Evolutionary conservation across 371 early-diverging fungal genomes (phyloP).

Genomic region (Caulochytrium protostelioides): DNA sequence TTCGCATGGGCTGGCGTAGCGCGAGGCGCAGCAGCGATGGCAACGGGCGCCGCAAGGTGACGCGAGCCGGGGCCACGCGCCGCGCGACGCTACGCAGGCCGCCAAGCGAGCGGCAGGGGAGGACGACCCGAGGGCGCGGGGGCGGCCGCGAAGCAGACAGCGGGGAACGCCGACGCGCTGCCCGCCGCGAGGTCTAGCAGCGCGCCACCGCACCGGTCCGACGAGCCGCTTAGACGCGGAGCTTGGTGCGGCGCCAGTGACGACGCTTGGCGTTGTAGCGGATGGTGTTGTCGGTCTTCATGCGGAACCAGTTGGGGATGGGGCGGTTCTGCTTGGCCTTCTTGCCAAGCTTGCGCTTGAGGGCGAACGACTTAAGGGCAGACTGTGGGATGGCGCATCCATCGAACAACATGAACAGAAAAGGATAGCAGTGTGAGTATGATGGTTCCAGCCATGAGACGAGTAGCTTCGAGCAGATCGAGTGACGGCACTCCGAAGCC

Average conservation of each 20-base stretch:
- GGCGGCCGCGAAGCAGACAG: too few relatives aligned
- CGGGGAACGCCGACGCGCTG: too few relatives aligned
- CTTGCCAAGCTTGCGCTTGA: slow-evolving; percentile 95
- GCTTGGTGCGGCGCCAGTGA: slow-evolving; percentile 97
- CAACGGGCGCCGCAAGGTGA: too few relatives aligned
- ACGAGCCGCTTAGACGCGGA: slow-evolving; percentile 74
- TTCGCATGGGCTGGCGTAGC: too few relatives aligned
- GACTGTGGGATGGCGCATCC: background rate
- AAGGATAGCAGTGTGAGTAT: background rate
- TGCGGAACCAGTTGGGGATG: slow-evolving; percentile 91
- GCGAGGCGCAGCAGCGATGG: too few relatives aligned
- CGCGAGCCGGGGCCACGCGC: too few relatives aligned
- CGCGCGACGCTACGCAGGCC: too few relatives aligned
- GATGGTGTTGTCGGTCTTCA: slow-evolving; percentile 86
- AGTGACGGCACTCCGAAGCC: background rate
- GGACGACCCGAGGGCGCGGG: too few relatives aligned
- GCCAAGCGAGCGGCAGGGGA: too few relatives aligned
- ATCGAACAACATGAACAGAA: background rate
- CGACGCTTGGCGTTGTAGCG: slow-evolving; percentile 97
- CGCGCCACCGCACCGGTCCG: too few relatives aligned
- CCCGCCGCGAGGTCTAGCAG: too few relatives aligned
- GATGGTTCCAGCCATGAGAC: background rate
- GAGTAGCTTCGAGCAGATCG: background rate
- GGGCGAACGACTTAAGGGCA: slow-evolving; percentile 86
- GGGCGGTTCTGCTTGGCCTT: slow-evolving; percentile 96